These are phyloP conservation scores for Cylindrodendrum hubeiense DNA, from an alignment of 2,329 filamentous ascomycete species.

Conservation along the genomic window DNA sequence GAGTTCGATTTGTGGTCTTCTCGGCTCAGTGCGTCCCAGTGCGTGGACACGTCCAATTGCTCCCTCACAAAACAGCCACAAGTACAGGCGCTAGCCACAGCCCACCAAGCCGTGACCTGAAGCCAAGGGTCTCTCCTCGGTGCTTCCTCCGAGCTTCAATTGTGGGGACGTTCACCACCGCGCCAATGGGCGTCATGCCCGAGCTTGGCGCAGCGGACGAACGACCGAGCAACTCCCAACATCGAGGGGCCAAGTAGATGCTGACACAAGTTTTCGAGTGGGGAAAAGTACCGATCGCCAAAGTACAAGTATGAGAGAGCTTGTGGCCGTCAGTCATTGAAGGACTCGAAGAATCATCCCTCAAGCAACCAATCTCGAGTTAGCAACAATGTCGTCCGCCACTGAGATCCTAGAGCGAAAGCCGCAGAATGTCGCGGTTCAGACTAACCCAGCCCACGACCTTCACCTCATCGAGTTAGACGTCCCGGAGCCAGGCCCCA, in stretches of 20 bases:
- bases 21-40: no score
- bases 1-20: no score
- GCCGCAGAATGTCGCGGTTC: constrained; percentile 72
- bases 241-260: not conserved
- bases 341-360: not conserved
- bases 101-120: no score
- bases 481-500: constrained; percentile 47
- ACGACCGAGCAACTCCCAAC: not conserved
- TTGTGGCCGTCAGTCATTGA: not conserved
- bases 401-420: constrained; percentile 22
- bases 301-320: constrained; percentile 1
- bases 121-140: not conserved
- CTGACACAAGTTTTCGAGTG: no score
- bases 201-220: not conserved
- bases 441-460: constrained; percentile 76
- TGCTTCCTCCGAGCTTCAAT: not conserved
- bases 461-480: constrained; percentile 72
- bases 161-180: not conserved
- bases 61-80: no score
- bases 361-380: not conserved
- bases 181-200: not conserved
- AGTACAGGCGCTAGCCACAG: no score
- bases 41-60: no score
- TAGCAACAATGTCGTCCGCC: not conserved
- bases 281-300: not conserved